phyloP scores from a whole-genome alignment of 2,329 filamentous ascomycete species.

The Chaetomium strumarium region DNA sequence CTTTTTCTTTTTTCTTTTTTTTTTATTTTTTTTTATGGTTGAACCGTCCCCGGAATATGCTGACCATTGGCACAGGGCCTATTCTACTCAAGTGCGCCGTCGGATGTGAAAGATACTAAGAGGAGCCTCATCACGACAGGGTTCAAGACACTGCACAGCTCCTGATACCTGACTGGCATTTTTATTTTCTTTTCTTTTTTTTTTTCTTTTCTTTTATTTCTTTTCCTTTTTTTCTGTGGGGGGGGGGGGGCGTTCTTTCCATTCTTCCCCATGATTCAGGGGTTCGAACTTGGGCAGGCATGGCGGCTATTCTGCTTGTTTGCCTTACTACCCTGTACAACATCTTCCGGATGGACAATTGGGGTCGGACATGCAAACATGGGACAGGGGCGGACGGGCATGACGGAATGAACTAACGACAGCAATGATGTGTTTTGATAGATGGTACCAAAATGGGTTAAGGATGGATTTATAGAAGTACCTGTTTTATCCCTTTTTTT shows the following conservation, averaged over 20 bases:
- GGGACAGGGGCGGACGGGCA: neutral
- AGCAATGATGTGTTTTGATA: neutral
- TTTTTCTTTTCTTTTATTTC: neutral
- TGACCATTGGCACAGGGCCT: conserved; percentile 51
- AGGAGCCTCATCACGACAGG: conserved; percentile 54
- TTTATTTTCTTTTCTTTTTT: neutral
- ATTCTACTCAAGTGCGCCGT: conserved; percentile 77
- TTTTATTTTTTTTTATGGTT: too few relatives aligned
- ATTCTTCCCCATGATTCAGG: neutral
- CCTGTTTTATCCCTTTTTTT: neutral
- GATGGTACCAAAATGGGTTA: neutral
- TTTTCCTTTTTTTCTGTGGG: too few relatives aligned
- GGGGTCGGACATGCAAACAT: neutral
- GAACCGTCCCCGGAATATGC: too few relatives aligned
- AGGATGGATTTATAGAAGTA: neutral
- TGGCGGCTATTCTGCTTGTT: neutral
- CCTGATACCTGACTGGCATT: conserved; percentile 23
- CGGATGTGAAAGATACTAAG: conserved; percentile 55
- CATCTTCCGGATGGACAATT: neutral
- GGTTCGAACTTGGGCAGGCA: neutral
- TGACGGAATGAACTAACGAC: neutral
- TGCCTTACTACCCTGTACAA: neutral
- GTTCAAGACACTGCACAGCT: conserved; percentile 52
- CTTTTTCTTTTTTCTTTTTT: neutral
- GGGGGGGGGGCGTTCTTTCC: too few relatives aligned